A percentile compares a stretch with the other conserved stretches of the same genome.
phyloP scores from a whole-genome alignment of 179 eudicot genomes.

The Drosera spatulata region DNA sequence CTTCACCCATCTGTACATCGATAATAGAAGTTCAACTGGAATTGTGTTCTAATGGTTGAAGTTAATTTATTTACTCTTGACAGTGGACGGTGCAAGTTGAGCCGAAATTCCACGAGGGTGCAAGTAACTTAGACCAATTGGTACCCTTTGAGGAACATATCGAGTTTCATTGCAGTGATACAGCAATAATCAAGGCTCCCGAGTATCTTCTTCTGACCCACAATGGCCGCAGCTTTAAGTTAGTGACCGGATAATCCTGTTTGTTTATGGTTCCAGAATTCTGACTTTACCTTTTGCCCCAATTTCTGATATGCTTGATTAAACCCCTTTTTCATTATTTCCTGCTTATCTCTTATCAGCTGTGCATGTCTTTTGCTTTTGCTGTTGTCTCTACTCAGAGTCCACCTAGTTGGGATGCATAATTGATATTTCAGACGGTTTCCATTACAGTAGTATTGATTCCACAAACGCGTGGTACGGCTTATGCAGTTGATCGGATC shows the following conservation, averaged over 20 bases:
- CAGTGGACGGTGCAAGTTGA: slow-evolving; percentile 97
- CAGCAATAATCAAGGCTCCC: slow-evolving; percentile 68
- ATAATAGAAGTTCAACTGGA: slow-evolving; percentile 2
- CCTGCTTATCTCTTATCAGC: no score
- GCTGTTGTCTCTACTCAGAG: no score
- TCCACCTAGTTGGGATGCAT: no score
- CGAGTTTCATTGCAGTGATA: slow-evolving; percentile 58
- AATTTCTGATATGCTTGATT: not conserved
- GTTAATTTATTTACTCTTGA: slow-evolving; percentile 9
- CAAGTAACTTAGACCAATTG: slow-evolving; percentile 79
- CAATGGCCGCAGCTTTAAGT: slow-evolving; percentile 97
- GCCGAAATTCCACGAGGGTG: slow-evolving; percentile 91
- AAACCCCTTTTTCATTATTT: no score
- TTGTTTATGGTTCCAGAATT: not conserved
- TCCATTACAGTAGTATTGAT: no score
- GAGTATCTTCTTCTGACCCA: slow-evolving; percentile 86
- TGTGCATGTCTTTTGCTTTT: no score
- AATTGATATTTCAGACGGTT: no score
- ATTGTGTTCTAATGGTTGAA: not conserved
- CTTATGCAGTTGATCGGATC: no score
- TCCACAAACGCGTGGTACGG: no score
- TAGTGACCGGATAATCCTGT: slow-evolving; percentile 20
- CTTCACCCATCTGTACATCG: not conserved
- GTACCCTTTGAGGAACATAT: slow-evolving; percentile 94
- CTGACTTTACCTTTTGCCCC: not conserved